Evolutionary conservation across 2,329 filamentous ascomycete species (phyloP).

Genomic region (Fusarium sp.): DNA sequence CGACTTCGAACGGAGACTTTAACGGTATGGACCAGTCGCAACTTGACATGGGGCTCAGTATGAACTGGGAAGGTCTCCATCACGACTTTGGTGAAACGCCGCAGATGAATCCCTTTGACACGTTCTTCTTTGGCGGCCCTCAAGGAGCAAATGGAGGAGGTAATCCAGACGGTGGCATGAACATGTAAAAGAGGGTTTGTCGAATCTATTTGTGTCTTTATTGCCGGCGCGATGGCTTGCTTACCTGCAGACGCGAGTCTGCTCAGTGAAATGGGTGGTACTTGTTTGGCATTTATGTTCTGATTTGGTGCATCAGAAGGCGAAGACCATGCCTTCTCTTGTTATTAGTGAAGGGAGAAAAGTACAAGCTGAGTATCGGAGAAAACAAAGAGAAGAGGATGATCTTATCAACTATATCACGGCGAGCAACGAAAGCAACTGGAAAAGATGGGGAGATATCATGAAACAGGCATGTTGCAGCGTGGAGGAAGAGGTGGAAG

Average conservation of each 20-base stretch:
- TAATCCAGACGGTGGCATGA: constrained; percentile 47
- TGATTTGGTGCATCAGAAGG: constrained; percentile 13
- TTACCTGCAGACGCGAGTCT: constrained; percentile 33
- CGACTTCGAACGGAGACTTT: constrained; percentile 53
- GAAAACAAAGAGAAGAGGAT: constrained; percentile 8
- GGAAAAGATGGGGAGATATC: constrained; percentile 11
- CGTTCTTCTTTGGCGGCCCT: constrained; percentile 78
- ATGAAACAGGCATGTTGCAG: constrained; percentile 41
- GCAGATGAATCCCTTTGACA: constrained; percentile 78
- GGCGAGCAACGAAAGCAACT: constrained; percentile 14
- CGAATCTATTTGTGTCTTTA: constrained; percentile 27
- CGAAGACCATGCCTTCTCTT: constrained; percentile 13
- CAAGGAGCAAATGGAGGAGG: constrained; percentile 51
- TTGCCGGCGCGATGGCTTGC: constrained; percentile 39
- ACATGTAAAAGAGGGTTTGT: constrained; percentile 42
- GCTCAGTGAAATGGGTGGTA: constrained; percentile 31
- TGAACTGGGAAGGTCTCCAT: constrained; percentile 75
- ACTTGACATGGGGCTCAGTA: constrained; percentile 76
- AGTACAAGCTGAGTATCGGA: constrained; percentile 7
- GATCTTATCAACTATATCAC: constrained; percentile 2
- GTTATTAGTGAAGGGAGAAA: constrained; percentile 1
- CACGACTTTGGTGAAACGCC: constrained; percentile 74
- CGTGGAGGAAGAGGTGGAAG: constrained; percentile 14
- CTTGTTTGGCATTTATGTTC: constrained; percentile 24
- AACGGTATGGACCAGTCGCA: constrained; percentile 61